Base-by-base conservation (phyloP, 2,329 filamentous ascomycete species). In the Cladosporium sp. region DNA sequence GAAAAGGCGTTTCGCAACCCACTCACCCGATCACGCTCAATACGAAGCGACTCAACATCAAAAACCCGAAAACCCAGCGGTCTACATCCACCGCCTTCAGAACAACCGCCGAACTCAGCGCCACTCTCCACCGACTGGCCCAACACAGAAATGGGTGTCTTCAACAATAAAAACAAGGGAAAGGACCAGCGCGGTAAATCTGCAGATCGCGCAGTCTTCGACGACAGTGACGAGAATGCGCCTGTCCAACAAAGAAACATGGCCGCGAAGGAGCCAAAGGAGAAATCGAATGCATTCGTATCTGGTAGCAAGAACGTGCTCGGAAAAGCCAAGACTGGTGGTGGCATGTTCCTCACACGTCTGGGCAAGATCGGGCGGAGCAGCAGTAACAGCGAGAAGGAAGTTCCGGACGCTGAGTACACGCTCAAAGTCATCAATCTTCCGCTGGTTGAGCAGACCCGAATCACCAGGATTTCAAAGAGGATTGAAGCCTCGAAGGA, bases 391-490 rank as follows among this genome's bases (percentile, higher is more conserved):
- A 89, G 86, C 69, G 86, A 89, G 60, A 76, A 79, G 3, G 64
- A 66, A 15, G 73, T 82, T 2, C 75, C 91, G 12, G 90, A 91
- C 64, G 90, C 94, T 68, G 88, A 91, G 66, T 96, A 97, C 67
- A 81, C 88, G 56, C 81, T 91, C 67, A 90, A 88, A 65, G 86
- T 96, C 42, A 90, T 97, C 71, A 96, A 94, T 67, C 78, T 89
- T 50, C 91, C 91, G 1, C 77, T 97, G 28, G 81, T 96, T 24
- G 88, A 96, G 71, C 93, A 97, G 74, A 92, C 92, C 6, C 85
- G 93, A n/a, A 79, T 86, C 62, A 97, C 93, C 0, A 84, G 93
- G 62, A 97, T 97, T 70, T 95, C 91, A 7, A 95, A 93, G 74
- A 85, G 88, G 28, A 78, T 97, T 42, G 90, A 95, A 68, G 85